Evolutionary conservation across 441 rosid genomes (phyloP), one percentile per base, ranked within the genome.

Genomic region (Erodium texanum): DNA sequence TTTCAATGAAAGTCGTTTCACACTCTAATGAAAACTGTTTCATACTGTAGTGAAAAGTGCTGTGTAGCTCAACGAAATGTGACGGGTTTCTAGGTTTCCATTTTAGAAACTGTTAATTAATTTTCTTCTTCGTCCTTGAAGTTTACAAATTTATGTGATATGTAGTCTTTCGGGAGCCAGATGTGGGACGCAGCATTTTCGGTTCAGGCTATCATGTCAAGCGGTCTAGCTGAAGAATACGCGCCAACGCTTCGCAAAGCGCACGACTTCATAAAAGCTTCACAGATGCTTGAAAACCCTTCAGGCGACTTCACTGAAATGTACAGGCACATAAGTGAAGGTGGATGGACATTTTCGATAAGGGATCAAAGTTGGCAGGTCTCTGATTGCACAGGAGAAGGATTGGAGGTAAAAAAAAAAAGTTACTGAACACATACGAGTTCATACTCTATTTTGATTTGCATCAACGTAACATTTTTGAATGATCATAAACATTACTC

Each of bases 101-200:
- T 50, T 5, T 61, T 5, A 61, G 11, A 59, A 16, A 8, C 4
- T n/a, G 11, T 1, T 1, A n/a, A 20, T n/a, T 59, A 8, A 2
- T 65, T 61, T 12, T 41, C 48, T n/a, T n/a, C n/a, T n/a, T n/a
- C n/a, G n/a, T n/a, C n/a, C n/a, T n/a, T n/a, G n/a, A n/a, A n/a
- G n/a, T n/a, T n/a, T n/a, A n/a, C n/a, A n/a, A 41, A 10, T 41
- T 41, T 7, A 7, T 10, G 48, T 41, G 11, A 65, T 41, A 65
- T 9, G 10, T 6, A 82, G 85, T 36, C 78, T 58, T 72, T 80
- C 34, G 81, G 84, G 27, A 81, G 84, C 66, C 79, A 81, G 38
- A 23, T 70, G 24, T 81, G 84, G 84, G 84, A 81, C 32, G 68
- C 80, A 23, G 71, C 69, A 67, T 56, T 78, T 7, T 62, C 73